phyloP scores from a whole-genome alignment of 2,329 filamentous ascomycete genomes.

The Cordyceps cateniannulata region DNA sequence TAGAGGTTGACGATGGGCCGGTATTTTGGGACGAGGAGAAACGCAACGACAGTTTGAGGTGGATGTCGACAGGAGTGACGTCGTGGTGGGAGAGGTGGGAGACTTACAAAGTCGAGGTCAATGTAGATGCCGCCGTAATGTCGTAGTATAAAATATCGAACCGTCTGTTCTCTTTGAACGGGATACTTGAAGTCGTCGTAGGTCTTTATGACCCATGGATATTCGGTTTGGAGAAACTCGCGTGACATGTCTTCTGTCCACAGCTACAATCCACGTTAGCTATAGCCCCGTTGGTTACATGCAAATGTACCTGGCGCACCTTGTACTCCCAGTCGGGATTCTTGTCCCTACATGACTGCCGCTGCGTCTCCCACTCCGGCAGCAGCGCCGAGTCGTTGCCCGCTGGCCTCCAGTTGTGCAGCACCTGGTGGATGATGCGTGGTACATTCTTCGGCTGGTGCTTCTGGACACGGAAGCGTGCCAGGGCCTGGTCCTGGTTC shows the following conservation, averaged over 20 bases:
- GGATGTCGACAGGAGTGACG: too few relatives aligned
- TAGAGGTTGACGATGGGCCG: too few relatives aligned
- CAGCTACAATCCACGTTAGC: slow-evolving; percentile 37
- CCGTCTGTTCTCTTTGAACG: slow-evolving; percentile 65
- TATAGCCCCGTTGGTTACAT: neutral
- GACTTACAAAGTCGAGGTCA: slow-evolving; percentile 35
- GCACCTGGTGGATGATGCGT: slow-evolving; percentile 69
- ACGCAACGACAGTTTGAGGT: too few relatives aligned
- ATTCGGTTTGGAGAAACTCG: slow-evolving; percentile 62
- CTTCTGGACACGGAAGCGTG: slow-evolving; percentile 1
- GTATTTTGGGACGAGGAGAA: too few relatives aligned
- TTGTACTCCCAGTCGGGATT: slow-evolving; percentile 70
- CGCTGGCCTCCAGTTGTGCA: slow-evolving; percentile 29
- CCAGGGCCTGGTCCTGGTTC: slow-evolving; percentile 9
- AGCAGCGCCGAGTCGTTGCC: slow-evolving; percentile 60
- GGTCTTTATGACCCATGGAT: slow-evolving; percentile 65
- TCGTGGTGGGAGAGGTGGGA: too few relatives aligned
- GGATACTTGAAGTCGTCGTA: slow-evolving; percentile 64
- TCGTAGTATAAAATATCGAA: slow-evolving; percentile 67
- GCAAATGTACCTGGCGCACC: slow-evolving; percentile 36
- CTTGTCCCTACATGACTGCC: slow-evolving; percentile 58
- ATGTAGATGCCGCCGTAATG: slow-evolving; percentile 71
- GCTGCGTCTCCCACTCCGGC: slow-evolving; percentile 56
- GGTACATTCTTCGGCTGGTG: slow-evolving; percentile 37
- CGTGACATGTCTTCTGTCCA: slow-evolving; percentile 65